phyloP scores from a whole-genome alignment of 306 rosid genomes.

The Lithocarpus polystachyus region DNA sequence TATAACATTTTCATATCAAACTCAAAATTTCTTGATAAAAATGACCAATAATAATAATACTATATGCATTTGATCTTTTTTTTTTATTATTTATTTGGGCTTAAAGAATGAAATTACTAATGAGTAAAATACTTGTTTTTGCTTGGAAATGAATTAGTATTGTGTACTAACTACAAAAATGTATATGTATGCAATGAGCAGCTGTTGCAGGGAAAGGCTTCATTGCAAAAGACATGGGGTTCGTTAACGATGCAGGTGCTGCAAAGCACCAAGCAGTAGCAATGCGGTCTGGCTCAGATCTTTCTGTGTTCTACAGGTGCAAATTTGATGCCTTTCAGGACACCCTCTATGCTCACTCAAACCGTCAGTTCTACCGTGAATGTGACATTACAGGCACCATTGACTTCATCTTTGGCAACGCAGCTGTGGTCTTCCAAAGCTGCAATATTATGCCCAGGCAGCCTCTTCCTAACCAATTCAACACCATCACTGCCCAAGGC shows the following conservation, averaged over 20 bases:
- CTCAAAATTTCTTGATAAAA: too few species aligned
- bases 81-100: too few species aligned
- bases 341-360: constrained; percentile 87
- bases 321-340: constrained; percentile 76
- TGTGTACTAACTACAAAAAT: background rate
- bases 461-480: constrained; percentile 73
- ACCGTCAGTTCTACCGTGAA: constrained; percentile 84
- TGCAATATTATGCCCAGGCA: constrained; percentile 74
- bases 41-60: too few species aligned
- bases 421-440: constrained; percentile 69
- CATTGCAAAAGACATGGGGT: constrained; percentile 74
- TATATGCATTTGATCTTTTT: too few species aligned
- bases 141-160: background rate
- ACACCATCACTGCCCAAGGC: constrained; percentile 94
- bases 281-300: constrained; percentile 74
- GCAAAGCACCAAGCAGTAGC: constrained; percentile 92
- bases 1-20: too few species aligned
- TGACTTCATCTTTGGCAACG: constrained; percentile 94
- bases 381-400: constrained; percentile 81
- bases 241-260: constrained; percentile 76
- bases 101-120: too few species aligned
- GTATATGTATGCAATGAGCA: constrained; percentile 25
- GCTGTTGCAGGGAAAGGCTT: constrained; percentile 82
- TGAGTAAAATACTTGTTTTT: too few species aligned
- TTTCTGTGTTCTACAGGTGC: constrained; percentile 61